Conservation (phyloP, 306 rosid species). For the Inga leiocalycina region DNA sequence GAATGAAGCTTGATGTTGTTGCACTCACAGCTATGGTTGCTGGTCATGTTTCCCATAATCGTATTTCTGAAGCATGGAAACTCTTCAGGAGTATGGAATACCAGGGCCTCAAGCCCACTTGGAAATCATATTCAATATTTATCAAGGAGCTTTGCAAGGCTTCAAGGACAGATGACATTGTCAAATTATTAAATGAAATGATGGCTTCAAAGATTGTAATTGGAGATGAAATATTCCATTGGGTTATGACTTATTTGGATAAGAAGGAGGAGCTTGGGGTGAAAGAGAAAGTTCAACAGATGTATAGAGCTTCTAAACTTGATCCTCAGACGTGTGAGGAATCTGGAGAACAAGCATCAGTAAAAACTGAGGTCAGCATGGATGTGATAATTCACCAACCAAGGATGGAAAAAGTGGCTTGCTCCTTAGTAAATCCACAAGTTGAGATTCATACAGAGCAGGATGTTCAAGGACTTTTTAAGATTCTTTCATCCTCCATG, state of each 20-base stretch:
- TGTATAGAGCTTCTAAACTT: constrained; percentile 47
- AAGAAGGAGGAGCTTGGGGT: constrained; percentile 51
- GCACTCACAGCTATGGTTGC: constrained; percentile 83
- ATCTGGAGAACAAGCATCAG: constrained; percentile 31
- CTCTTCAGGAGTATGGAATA: constrained; percentile 61
- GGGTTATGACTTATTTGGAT: constrained; percentile 59
- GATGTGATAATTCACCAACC: constrained; percentile 35
- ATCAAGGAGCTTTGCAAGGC: constrained; percentile 81
- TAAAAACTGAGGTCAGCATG: constrained; percentile 32
- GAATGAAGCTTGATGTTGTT: constrained; percentile 64
- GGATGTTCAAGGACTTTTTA: constrained; percentile 52
- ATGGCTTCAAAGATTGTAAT: constrained; percentile 52
- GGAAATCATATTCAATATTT: constrained; percentile 67
- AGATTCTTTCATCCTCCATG: constrained; percentile 56
- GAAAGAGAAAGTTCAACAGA: constrained; percentile 62
- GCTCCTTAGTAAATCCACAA: constrained; percentile 32
- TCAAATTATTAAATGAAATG: constrained; percentile 72
- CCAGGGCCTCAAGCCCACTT: constrained; percentile 61
- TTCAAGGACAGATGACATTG: constrained; percentile 70
- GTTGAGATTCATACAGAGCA: constrained; percentile 46
- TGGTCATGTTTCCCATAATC: constrained; percentile 66
- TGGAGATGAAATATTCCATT: constrained; percentile 51
- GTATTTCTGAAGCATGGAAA: constrained; percentile 69
- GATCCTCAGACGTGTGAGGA: constrained; percentile 41
- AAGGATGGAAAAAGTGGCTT: constrained; percentile 31